Conservation (phyloP, 2,329 filamentous ascomycete genomes). For the Fusarium longipes region DNA sequence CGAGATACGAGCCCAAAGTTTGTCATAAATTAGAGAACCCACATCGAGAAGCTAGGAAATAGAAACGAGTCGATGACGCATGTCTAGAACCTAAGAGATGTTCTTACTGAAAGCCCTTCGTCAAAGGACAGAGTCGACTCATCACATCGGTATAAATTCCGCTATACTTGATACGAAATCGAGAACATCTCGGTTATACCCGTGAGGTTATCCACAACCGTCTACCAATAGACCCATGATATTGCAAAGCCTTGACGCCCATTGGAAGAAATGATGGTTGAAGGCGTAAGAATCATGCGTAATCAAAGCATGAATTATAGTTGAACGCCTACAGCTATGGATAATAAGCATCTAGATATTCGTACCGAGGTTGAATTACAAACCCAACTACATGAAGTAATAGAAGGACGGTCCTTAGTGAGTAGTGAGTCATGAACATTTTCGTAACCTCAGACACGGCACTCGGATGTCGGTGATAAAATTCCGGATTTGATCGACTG, state of each 20-base stretch:
- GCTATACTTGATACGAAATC: slow-evolving; percentile 19
- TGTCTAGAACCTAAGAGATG: too few relatives aligned
- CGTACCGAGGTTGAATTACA: slow-evolving; percentile 33
- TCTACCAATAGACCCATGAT: slow-evolving; percentile 23
- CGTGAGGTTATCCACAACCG: slow-evolving; percentile 27
- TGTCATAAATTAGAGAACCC: neutral
- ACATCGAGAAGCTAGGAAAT: neutral
- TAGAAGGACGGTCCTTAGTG: neutral
- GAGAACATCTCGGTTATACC: slow-evolving; percentile 5
- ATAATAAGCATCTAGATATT: slow-evolving; percentile 42
- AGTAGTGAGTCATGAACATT: slow-evolving; percentile 24
- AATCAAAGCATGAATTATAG: slow-evolving; percentile 42
- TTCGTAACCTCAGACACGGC: too few relatives aligned
- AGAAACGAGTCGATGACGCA: neutral
- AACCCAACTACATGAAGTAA: slow-evolving; percentile 15
- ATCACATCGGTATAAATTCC: slow-evolving; percentile 3
- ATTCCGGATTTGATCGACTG: too few relatives aligned
- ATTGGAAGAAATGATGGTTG: slow-evolving; percentile 15
- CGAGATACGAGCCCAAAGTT: too few relatives aligned
- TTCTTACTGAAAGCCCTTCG: too few relatives aligned
- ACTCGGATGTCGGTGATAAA: too few relatives aligned
- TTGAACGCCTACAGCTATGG: slow-evolving; percentile 29
- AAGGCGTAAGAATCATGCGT: slow-evolving; percentile 40
- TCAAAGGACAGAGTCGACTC: neutral
- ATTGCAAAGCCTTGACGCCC: neutral